Evolutionary conservation across 345 rosid species (phyloP), one percentile per base, ranked within the genome.

Genomic region (Kandelia obovata): DNA sequence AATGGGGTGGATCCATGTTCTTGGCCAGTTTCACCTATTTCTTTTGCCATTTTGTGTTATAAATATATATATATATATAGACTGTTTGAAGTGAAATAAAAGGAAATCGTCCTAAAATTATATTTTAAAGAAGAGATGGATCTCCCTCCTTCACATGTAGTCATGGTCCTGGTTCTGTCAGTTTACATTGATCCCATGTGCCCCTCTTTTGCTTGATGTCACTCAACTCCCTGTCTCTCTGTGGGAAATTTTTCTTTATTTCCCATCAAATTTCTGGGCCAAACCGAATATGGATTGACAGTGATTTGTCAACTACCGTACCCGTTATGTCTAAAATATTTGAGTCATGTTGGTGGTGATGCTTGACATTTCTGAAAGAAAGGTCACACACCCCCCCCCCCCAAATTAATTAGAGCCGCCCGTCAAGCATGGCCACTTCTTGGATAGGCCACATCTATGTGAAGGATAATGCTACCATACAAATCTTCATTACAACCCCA

Each of bases 1-100:
- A 70, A 75, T 80, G 52, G 71, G 77, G 82, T 79, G 86, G 85
- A 75, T 80, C 77, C 90, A 84, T 79, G 86, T 84, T 78, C 84
- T 70, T 68, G 20, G 52, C 32, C 61, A 43, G 56, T 32, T 23
- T 19, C 1, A 6, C 23, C 26, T 43, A 26, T 58, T 65, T n/a
- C 59, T 30, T 69, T 56, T 71, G 20, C 26, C 23, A 37, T 23
- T 31, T 39, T 21, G 2, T 56, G 0, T 21, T 21, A 21, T 21
- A 21, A 21, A 4, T 19, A 1, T 17, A 31, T 31, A 53, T 32
- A 31, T 19, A 5, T 20, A 1, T 25, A 27, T 1, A 43, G 2
- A 3, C 10, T 25, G 59, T 25, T 10, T 25, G 30, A 56, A 56
- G 35, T 37, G 49, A 39, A 56, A 56, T 23, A 56, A 9, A 25